Percentiles rank a stretch among this genome's conserved stretches.
Conservation (phyloP, 2,329 filamentous ascomycete species). For the Ceratocystiopsis brevicomis region DNA sequence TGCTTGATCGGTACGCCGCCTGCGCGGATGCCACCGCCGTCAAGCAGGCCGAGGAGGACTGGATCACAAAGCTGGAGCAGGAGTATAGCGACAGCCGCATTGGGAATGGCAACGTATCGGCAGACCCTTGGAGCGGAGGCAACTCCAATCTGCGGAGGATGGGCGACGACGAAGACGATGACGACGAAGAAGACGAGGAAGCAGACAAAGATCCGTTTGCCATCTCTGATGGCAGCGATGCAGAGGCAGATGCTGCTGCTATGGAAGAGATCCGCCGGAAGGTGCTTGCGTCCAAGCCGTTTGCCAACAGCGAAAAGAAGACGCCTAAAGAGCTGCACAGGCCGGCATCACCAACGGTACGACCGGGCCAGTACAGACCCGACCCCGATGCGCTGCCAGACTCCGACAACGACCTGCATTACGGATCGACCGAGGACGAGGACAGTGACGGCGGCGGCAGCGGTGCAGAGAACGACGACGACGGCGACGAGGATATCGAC, state of each 20-base stretch:
- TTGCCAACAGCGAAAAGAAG: constrained; percentile 38
- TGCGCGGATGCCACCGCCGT: constrained; percentile 66
- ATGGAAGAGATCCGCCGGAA: constrained; percentile 86
- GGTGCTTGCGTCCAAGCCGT: constrained; percentile 82
- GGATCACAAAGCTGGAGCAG: constrained; percentile 75
- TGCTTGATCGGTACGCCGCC: constrained; percentile 69
- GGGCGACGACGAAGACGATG: constrained; percentile 23
- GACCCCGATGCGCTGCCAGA: constrained; percentile 54
- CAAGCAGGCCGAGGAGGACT: constrained; percentile 68
- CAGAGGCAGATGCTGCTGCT: constrained; percentile 32
- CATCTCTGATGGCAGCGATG: constrained; percentile 58
- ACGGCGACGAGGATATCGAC: constrained; percentile 67
- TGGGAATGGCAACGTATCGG: constrained; percentile 36
- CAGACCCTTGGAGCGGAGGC: constrained; percentile 77
- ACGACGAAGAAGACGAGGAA: constrained; percentile 24
- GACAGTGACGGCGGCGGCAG: not conserved
- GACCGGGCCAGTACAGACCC: constrained; percentile 33
- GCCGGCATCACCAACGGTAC: constrained; percentile 14
- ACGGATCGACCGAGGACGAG: constrained; percentile 2
- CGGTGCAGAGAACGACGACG: constrained; percentile 22
- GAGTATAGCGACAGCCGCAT: constrained; percentile 71
- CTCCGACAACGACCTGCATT: constrained; percentile 35
- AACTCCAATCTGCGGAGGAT: constrained; percentile 53
- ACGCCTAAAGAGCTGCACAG: constrained; percentile 17
- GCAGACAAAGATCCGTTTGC: constrained; percentile 46